Evolutionary conservation across 1,284 basidiomycete genomes (phyloP).

Genomic region (Pseudozyma flocculosa): DNA sequence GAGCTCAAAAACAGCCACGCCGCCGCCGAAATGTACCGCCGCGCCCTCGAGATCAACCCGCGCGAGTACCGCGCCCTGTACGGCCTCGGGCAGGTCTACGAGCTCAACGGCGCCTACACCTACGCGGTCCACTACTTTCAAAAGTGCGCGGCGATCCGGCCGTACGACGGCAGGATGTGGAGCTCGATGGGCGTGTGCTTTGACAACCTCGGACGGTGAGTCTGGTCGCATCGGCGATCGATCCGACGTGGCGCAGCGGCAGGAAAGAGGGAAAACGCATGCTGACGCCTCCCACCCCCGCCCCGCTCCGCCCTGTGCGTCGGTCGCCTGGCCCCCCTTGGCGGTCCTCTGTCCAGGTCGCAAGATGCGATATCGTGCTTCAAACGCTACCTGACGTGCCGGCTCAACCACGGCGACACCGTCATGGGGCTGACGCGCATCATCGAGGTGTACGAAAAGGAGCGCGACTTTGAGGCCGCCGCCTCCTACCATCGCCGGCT

Average conservation of each 20-base stretch:
- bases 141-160: slow-evolving; percentile 84
- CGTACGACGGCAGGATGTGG: slow-evolving; percentile 96
- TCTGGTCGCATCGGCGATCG: too few species aligned
- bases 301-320: too few species aligned
- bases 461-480: slow-evolving; percentile 33
- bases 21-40: slow-evolving; percentile 93
- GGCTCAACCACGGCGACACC: slow-evolving; percentile 47
- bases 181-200: slow-evolving; percentile 91
- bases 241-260: too few species aligned
- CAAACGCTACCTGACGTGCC: slow-evolving; percentile 53
- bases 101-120: slow-evolving; percentile 91
- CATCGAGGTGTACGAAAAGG: slow-evolving; percentile 50
- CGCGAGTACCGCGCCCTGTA: slow-evolving; percentile 95
- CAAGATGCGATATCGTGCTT: slow-evolving; percentile 51
- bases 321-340: too few species aligned
- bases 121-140: slow-evolving; percentile 97
- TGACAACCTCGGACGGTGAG: slow-evolving; percentile 69
- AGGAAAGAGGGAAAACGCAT: too few species aligned
- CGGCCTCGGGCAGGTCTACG: slow-evolving; percentile 95
- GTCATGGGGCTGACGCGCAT: slow-evolving; percentile 45
- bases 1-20: slow-evolving; percentile 99
- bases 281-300: too few species aligned
- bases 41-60: slow-evolving; percentile 91
- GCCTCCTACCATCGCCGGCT: slow-evolving; percentile 52
- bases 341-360: too few species aligned